Conservation (phyloP, 1,284 basidiomycete species). For the Cryptococcus sp. region DNA sequence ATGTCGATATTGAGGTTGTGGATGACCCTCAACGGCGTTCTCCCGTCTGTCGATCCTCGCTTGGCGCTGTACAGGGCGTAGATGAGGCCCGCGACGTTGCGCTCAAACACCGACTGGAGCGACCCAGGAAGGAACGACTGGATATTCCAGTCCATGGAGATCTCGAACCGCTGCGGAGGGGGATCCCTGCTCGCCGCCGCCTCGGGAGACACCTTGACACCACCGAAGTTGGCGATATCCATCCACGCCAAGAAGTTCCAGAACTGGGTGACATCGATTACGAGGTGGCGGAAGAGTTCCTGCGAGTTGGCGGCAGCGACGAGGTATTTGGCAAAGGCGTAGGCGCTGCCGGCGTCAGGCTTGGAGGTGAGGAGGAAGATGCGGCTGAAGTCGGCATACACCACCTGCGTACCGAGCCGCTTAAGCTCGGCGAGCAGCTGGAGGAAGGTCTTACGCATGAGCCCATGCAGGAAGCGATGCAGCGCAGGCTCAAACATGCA, state of each 20-base stretch:
- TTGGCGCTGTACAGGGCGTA: conserved; percentile 76
- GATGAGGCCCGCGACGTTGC: conserved; percentile 77
- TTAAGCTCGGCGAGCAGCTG: conserved; percentile 97
- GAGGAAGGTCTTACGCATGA: conserved; percentile 98
- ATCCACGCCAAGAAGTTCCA: conserved; percentile 96
- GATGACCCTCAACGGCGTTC: conserved; percentile 72
- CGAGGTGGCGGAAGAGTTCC: conserved; percentile 92
- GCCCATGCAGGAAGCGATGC: conserved; percentile 87
- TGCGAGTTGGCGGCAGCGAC: conserved; percentile 88
- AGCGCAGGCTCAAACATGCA: conserved; percentile 90
- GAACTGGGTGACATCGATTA: conserved; percentile 80
- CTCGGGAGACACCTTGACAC: conserved; percentile 72
- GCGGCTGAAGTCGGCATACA: conserved; percentile 92
- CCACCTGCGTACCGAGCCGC: conserved; percentile 85
- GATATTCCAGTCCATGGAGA: conserved; percentile 96
- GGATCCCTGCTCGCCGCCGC: conserved; percentile 31
- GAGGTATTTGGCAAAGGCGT: conserved; percentile 93
- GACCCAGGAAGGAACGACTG: conserved; percentile 81
- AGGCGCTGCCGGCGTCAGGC: conserved; percentile 84
- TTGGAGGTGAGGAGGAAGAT: conserved; percentile 92
- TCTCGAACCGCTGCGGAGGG: conserved; percentile 40
- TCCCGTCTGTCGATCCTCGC: conserved; percentile 58
- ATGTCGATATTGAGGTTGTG: conserved; percentile 56
- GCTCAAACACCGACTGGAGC: conserved; percentile 74
- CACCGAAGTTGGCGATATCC: conserved; percentile 91